These are phyloP conservation scores for Pseudogymnoascus verrucosus DNA, from an alignment of 2,329 filamentous ascomycete genomes.

Conservation along the genomic window DNA sequence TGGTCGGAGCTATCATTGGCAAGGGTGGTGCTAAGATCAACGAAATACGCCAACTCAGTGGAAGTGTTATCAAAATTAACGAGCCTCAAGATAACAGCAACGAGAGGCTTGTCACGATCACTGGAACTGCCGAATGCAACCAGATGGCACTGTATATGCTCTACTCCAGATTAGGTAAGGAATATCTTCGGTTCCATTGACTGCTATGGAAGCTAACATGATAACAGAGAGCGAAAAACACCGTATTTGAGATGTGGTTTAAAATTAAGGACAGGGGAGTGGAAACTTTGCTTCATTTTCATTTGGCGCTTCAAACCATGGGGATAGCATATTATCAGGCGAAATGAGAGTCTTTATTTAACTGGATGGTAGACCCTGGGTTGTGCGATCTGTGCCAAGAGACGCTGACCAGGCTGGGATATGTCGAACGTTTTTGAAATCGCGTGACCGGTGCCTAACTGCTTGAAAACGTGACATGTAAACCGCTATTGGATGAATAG, in stretches of 20 bases:
- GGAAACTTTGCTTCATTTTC: slow-evolving; percentile 3
- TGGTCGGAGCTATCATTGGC: slow-evolving; percentile 98
- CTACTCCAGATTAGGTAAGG: slow-evolving; percentile 86
- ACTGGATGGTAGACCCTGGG: background rate
- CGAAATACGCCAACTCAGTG: slow-evolving; percentile 92
- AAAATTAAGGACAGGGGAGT: slow-evolving; percentile 13
- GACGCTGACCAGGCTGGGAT: background rate
- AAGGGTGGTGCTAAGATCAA: slow-evolving; percentile 99
- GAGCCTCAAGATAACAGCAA: slow-evolving; percentile 99
- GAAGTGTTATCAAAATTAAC: slow-evolving; percentile 99
- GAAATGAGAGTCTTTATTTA: slow-evolving; percentile 3
- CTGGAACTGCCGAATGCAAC: slow-evolving; percentile 96
- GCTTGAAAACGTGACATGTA: background rate
- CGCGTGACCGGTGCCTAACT: background rate
- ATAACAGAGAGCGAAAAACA: slow-evolving; percentile 66
- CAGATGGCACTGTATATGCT: slow-evolving; percentile 99
- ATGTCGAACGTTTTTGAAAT: background rate
- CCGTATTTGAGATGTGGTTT: slow-evolving; percentile 44
- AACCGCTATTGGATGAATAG: background rate
- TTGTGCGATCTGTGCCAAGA: background rate
- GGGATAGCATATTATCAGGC: slow-evolving; percentile 5
- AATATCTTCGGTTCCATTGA: background rate
- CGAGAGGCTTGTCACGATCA: slow-evolving; percentile 93
- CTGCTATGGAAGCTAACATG: slow-evolving; percentile 16
- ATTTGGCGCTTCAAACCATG: slow-evolving; percentile 1